Conservation (phyloP, 1,284 basidiomycete species). For the Leccinum ponderosum region DNA sequence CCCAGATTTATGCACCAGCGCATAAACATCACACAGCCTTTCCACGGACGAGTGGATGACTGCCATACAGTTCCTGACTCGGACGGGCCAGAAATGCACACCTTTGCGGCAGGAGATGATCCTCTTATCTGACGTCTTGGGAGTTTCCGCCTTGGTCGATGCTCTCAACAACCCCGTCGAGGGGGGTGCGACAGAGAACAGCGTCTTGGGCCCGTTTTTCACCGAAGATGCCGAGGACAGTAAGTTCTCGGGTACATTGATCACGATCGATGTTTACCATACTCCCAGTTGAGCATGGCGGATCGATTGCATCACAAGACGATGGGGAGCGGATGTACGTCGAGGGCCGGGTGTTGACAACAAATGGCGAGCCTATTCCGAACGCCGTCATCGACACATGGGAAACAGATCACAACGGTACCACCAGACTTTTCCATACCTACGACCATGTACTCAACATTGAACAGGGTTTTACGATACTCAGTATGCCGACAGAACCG, state of each 20-base stretch:
- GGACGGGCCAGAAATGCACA: conserved; percentile 70
- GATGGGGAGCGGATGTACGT: conserved; percentile 85
- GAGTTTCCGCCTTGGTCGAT: conserved; percentile 79
- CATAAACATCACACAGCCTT: conserved; percentile 40
- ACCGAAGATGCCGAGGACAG: conserved; percentile 78
- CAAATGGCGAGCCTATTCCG: conserved; percentile 66
- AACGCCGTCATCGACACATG: conserved; percentile 78
- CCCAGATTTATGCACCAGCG: background rate
- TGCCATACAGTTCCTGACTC: conserved; percentile 75
- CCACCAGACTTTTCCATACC: background rate
- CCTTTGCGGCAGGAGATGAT: conserved; percentile 83
- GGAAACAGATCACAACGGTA: conserved; percentile 72
- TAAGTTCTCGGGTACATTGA: conserved; percentile 36
- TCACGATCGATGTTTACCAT: background rate
- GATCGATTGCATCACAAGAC: conserved; percentile 74
- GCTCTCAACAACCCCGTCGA: conserved; percentile 73
- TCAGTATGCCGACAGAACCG: conserved; percentile 60
- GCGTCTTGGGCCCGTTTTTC: conserved; percentile 84
- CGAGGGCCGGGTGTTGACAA: conserved; percentile 67
- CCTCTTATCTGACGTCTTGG: conserved; percentile 77
- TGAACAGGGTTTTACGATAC: conserved; percentile 55
- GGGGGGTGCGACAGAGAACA: conserved; percentile 68
- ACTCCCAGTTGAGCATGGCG: conserved; percentile 53
- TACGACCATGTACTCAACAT: background rate
- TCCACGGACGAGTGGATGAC: conserved; percentile 87